These are phyloP conservation scores for Rheum nobile DNA, from an alignment of 148 eudicot species.

Conservation along the genomic window DNA sequence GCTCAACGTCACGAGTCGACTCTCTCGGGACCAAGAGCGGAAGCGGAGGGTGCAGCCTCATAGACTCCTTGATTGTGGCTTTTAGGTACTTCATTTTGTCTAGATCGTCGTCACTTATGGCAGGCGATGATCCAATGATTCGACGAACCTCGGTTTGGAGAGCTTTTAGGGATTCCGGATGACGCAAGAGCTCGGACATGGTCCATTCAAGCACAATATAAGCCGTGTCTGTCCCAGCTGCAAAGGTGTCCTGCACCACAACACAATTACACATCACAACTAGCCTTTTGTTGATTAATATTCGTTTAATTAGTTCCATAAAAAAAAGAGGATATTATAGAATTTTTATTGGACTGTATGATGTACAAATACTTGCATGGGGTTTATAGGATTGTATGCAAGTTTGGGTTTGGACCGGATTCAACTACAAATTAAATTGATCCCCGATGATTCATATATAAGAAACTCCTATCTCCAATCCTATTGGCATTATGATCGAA, in stretches of 20 bases:
- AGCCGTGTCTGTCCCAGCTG: slow-evolving; percentile 61
- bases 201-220: slow-evolving; percentile 47
- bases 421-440: too few species aligned
- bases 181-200: slow-evolving; percentile 61
- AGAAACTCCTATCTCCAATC: too few species aligned
- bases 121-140: slow-evolving; percentile 14
- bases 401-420: too few species aligned
- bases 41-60: slow-evolving; percentile 53
- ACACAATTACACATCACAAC: too few species aligned
- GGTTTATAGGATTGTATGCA: too few species aligned
- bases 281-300: too few species aligned
- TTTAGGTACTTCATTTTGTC: slow-evolving; percentile 47
- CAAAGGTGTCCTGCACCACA: slow-evolving; percentile 35
- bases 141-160: slow-evolving; percentile 42
- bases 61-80: slow-evolving; percentile 47
- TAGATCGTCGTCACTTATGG: slow-evolving; percentile 27
- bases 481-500: too few species aligned
- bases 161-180: slow-evolving; percentile 42
- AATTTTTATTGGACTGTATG: too few species aligned
- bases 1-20: slow-evolving; percentile 37
- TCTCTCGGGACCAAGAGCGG: slow-evolving; percentile 41
- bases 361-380: too few species aligned
- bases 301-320: too few species aligned
- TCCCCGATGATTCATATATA: too few species aligned
- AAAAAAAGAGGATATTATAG: too few species aligned